phyloP scores from a whole-genome alignment of 495 filamentous ascomycete genomes.

The Staphylotrichum tortipilum region DNA sequence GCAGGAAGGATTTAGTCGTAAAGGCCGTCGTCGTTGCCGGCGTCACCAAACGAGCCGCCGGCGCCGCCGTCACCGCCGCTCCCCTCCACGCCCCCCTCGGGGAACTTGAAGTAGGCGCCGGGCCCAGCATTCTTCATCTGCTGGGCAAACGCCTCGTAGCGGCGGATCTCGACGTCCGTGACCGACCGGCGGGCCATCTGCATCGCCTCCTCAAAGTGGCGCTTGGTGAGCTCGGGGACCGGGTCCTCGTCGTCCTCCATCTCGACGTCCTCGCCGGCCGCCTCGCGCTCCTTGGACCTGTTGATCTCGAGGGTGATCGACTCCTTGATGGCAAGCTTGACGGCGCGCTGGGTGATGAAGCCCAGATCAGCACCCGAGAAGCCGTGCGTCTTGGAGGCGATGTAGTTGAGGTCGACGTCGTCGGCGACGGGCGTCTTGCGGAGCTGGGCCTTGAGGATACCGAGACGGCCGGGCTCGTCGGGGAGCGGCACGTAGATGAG shows the following conservation, averaged over 20 bases:
- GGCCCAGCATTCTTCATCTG: constrained; percentile 96
- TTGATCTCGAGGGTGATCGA: constrained; percentile 86
- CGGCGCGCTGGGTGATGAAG: constrained; percentile 96
- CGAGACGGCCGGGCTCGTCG: constrained; percentile 74
- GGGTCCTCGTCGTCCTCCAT: constrained; percentile 87
- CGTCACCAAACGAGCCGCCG: constrained; percentile 66
- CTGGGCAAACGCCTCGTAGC: constrained; percentile 97
- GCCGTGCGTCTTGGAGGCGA: constrained; percentile 94
- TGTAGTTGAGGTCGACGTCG: constrained; percentile 83
- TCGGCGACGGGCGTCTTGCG: constrained; percentile 90
- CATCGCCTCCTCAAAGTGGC: constrained; percentile 99
- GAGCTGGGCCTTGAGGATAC: constrained; percentile 91
- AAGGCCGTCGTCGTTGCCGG: constrained; percentile 81
- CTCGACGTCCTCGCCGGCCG: constrained; percentile 68
- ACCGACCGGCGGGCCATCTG: constrained; percentile 84
- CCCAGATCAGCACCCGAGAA: constrained; percentile 99
- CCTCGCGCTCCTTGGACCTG: constrained; percentile 78
- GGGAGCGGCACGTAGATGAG: constrained; percentile 96
- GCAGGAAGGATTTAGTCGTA: constrained; percentile 44
- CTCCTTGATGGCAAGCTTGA: constrained; percentile 99
- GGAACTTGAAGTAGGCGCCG: constrained; percentile 96
- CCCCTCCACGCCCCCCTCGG: constrained; percentile 55
- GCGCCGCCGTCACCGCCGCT: constrained; percentile 38
- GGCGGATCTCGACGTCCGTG: constrained; percentile 90
- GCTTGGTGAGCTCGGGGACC: constrained; percentile 90